Evolutionary conservation across 768 basidiomycete species (phyloP), one percentile per base, ranked within the genome.

Genomic region (Russula earlei): DNA sequence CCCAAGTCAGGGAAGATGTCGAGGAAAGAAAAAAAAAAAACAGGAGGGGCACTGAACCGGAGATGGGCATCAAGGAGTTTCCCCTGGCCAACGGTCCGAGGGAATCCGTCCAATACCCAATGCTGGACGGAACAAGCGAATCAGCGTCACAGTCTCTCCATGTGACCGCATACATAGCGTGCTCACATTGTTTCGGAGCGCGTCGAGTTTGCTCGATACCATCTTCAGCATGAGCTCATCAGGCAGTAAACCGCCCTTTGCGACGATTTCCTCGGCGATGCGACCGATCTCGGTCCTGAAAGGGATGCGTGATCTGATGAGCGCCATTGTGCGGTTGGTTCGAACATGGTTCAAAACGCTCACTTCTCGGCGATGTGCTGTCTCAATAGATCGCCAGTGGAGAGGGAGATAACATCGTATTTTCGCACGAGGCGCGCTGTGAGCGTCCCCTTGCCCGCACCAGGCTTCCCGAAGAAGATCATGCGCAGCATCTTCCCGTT

Each of bases 51-150:
- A 37, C 61, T n/a, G n/a, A n/a, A 87, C 86, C 77, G 76, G 49
- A 94, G 78, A 68, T 90, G 80, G 19, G 75, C 72, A 70, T 94
- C 87, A 9, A 95, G 76, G 43, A 91, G 74, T 67, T 81, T 74
- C 3, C 85, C 91, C 68, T 95, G 92, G n/a, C 76, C 80, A 2
- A 91, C 71, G 11, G 91, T 95, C 36, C 92, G 83, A 49, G 93
- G 93, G 65, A 95, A 94, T 27, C 93, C 93, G 62, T 95, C 93
- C 42, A 94, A 69, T 60, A 95, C 86, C 92, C 92, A 94, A 65
- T 88, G 84, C 87, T 92, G 58, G 8, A 54, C n/a, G n/a, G n/a
- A n/a, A n/a, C 48, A 58, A 11, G 41, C 15, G 36, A 17, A 43
- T 17, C 31, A 8, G 51, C 53, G 44, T 51, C 56, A 9, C 11